A percentile compares a stretch with the other conserved stretches of the same genome.
phyloP scores from a whole-genome alignment of 495 filamentous ascomycete species.

The Penicillium angulare region DNA sequence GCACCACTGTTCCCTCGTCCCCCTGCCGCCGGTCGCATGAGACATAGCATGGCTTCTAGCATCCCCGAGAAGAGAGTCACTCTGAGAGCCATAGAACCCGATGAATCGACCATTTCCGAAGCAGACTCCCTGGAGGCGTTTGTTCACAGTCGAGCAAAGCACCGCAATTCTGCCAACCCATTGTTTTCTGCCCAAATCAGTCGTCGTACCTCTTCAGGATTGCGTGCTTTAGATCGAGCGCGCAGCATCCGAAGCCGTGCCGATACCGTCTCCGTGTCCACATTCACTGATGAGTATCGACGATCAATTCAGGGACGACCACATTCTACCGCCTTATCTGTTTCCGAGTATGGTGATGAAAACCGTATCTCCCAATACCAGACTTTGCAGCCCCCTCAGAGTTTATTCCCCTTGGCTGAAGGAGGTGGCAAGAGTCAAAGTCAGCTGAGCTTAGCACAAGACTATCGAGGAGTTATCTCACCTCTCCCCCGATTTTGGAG shows the following conservation, averaged over 20 bases:
- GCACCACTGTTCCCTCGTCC: conserved; percentile 42
- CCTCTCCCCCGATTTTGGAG: conserved; percentile 45
- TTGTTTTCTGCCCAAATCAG: conserved; percentile 41
- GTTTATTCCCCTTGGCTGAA: conserved; percentile 27
- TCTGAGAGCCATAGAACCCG: conserved; percentile 34
- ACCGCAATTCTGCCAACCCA: conserved; percentile 45
- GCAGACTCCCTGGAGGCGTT: conserved; percentile 46
- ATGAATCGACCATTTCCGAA: conserved; percentile 38
- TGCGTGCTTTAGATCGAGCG: conserved; percentile 37
- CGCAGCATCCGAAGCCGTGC: conserved; percentile 40
- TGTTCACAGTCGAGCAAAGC: conserved; percentile 43
- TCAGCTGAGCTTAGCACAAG: conserved; percentile 41
- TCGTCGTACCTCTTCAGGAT: conserved; percentile 33
- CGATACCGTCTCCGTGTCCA: conserved; percentile 38
- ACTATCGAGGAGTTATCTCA: conserved; percentile 44
- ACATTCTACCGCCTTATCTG: conserved; percentile 37
- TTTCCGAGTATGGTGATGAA: conserved; percentile 43
- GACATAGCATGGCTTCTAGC: conserved; percentile 31
- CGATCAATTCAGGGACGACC: conserved; percentile 37
- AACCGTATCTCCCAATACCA: conserved; percentile 31
- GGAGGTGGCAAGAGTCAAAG: conserved; percentile 27
- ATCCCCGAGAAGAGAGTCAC: conserved; percentile 36
- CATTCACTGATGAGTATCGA: conserved; percentile 35
- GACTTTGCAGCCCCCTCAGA: conserved; percentile 18
- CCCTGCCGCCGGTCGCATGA: conserved; percentile 23